Evolutionary conservation across 768 basidiomycete genomes (phyloP), one percentile per base, ranked within the genome.

Genomic region (Amanita rimosa): DNA sequence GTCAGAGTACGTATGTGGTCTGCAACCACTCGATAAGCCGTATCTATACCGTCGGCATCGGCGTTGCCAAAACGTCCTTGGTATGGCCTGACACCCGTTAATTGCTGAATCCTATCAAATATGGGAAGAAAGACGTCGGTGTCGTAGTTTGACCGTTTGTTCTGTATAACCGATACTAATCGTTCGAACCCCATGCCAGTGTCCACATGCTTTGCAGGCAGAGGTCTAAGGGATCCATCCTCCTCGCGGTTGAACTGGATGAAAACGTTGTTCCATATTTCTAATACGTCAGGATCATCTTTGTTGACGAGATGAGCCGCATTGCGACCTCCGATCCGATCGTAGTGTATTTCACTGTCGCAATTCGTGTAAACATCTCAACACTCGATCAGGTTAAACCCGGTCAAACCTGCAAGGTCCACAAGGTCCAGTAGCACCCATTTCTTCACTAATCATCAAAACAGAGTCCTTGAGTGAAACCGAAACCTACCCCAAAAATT

Each of bases 241-340:
- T 80, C 77, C 64, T 98, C 95, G 41, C 96, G 87, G 63, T 99
- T 98, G 72, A 87, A 99, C 59, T 97, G 94, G 61, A 99, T 98
- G 63, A 97, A 99, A 49, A 99, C 96, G 62, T 96, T 97, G 71
- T 99, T 99, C 96, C 96, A 99, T 56, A 99, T 94, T 66, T 95
- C 92, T 50, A 99, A 76, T 6, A 99, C 96, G 54, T 94, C 83
- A 1, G 96, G 93, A 60, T 98, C 96, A 62, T 99, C 96, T 57
- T 83, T 75, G 64, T 99, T 98, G 55, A 99, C 96, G 41, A 96
- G 80, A 57, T 83, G 73, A 5, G 93, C 79, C 45, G 93, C 95
- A 60, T 97, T 91, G 44, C 96, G 79, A n/a, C 86, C 89, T n/a
- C 96, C 96, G 54, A 98, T 89, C 37, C 93, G 85, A 65, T 99